These are phyloP conservation scores for Aspergillus ochraceus DNA, from an alignment of 2,329 filamentous ascomycete species.

Conservation along the genomic window DNA sequence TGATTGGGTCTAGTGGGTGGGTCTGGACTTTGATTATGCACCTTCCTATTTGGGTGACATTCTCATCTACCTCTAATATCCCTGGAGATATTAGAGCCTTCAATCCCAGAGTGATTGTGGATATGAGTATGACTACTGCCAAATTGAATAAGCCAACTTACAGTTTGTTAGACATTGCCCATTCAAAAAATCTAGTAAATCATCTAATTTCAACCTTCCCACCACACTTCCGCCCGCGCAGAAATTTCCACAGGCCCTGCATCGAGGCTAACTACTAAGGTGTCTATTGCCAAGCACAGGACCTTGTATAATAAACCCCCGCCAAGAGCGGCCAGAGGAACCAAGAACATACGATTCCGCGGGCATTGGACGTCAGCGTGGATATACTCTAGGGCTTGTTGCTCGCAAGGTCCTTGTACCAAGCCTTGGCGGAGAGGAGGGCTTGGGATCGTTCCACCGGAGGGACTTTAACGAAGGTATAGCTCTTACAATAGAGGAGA, in stretches of 20 bases:
- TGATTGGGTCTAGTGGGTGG: too few relatives aligned
- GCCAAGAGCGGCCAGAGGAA: neutral
- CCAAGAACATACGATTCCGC: neutral
- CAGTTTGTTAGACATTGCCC: neutral
- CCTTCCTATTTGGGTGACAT: too few relatives aligned
- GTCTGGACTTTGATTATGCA: too few relatives aligned
- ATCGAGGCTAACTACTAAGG: conserved; percentile 18
- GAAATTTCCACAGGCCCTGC: conserved; percentile 4
- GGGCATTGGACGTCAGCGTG: neutral
- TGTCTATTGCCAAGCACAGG: conserved; percentile 22
- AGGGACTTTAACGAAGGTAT: neutral
- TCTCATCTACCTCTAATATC: too few relatives aligned
- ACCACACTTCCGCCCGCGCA: neutral
- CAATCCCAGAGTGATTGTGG: too few relatives aligned
- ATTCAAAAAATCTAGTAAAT: neutral
- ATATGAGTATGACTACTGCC: too few relatives aligned
- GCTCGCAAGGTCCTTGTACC: conserved; percentile 22
- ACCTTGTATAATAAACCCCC: conserved; percentile 1
- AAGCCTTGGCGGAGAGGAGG: conserved; percentile 3
- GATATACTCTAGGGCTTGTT: neutral
- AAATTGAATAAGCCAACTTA: too few relatives aligned
- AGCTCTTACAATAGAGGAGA: neutral
- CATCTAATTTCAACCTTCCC: too few relatives aligned
- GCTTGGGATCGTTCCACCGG: neutral
- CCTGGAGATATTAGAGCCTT: too few relatives aligned